A percentile compares a stretch with the other conserved stretches of the same genome.
phyloP scores from a whole-genome alignment of 2,329 filamentous ascomycete genomes.

The Ceratocystis colombiana region DNA sequence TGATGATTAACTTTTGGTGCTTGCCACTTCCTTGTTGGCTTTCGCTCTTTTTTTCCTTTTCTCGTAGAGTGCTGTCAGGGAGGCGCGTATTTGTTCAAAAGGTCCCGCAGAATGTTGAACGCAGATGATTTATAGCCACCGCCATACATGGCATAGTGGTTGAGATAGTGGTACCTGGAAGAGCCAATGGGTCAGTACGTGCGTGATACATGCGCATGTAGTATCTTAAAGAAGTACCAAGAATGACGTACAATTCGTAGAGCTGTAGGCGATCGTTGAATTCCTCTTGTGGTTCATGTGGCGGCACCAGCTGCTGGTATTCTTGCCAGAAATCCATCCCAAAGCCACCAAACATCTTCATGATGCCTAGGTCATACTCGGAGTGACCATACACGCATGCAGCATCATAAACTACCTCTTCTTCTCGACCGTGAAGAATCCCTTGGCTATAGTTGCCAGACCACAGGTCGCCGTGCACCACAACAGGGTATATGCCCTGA shows the following conservation, averaged over 20 bases:
- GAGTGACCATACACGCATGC: conserved; percentile 73
- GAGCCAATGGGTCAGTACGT: conserved; percentile 26
- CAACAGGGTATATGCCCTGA: conserved; percentile 58
- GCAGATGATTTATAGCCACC: conserved; percentile 67
- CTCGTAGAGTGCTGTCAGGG: conserved; percentile 10
- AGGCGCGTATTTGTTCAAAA: conserved; percentile 62
- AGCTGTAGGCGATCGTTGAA: conserved; percentile 73
- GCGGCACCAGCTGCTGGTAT: conserved; percentile 65
- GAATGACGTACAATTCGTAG: conserved; percentile 65
- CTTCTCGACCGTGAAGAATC: conserved; percentile 45
- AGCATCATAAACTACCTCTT: conserved; percentile 75
- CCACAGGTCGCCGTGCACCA: conserved; percentile 92
- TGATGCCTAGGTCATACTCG: conserved; percentile 87
- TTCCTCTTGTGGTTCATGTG: conserved; percentile 68
- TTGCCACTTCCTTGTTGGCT: conserved; percentile 2
- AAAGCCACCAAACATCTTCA: conserved; percentile 94
- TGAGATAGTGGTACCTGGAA: conserved; percentile 72
- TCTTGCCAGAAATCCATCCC: conserved; percentile 60
- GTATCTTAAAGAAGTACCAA: background rate
- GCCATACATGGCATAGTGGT: conserved; percentile 79
- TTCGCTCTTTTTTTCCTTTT: background rate
- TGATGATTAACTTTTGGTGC: conserved; percentile 9
- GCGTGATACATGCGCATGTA: background rate
- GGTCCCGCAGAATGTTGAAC: conserved; percentile 64
- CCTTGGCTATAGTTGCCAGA: conserved; percentile 69